Base-by-base conservation (phyloP, 2,329 filamentous ascomycete species). In the Fusarium sp. region DNA sequence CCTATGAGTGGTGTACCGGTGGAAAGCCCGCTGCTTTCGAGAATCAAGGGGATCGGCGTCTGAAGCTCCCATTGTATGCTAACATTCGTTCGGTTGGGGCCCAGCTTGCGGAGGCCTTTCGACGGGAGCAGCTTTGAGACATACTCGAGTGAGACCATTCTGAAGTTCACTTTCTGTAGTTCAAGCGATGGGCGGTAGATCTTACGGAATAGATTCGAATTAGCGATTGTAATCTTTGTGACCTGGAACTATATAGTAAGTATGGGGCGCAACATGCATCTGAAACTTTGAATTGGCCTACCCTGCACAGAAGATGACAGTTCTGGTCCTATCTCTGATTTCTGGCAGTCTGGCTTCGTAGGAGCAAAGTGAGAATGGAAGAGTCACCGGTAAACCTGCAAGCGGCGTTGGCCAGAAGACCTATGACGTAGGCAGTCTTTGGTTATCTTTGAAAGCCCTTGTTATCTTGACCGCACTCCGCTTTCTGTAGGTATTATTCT, bases 161-260 rank as follows among this genome's bases (percentile, higher is more conserved):
- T n/a, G 0, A 4, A 22, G 39, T 4, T 13, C 0, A 9, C 39
- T 41, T 41, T 14, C 12, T 41, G 1, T 9, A 9, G 20, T 22
- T 41, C 4, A 9, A 41, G 0, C 13, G 39, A 13, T 9, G 38
- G 4, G 2, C 4, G 12, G 20, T 7, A 22, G 20, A 9, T 22
- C 20, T 14, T 9, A 9, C 13, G 13, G 1, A 6, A 22, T 41
- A 41, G 39, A 14, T 22, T 41, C 8, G 38, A 14, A 3, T 41
- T 3, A 9, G 20, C 13, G 20, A 6, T 1, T 22, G 7, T 22
- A 14, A 41, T 0, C 0, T 41, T 22, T 13, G 38, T 8, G 13
- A 1, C 20, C 8, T 41, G 38, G 8, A 14, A 18, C 2, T 14
- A 20, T 22, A 41, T 5, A 0, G n/a, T n/a, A n/a, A n/a, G n/a